Base-by-base conservation (phyloP, 2,329 filamentous ascomycete genomes). In the Aspergillus versicolor region DNA sequence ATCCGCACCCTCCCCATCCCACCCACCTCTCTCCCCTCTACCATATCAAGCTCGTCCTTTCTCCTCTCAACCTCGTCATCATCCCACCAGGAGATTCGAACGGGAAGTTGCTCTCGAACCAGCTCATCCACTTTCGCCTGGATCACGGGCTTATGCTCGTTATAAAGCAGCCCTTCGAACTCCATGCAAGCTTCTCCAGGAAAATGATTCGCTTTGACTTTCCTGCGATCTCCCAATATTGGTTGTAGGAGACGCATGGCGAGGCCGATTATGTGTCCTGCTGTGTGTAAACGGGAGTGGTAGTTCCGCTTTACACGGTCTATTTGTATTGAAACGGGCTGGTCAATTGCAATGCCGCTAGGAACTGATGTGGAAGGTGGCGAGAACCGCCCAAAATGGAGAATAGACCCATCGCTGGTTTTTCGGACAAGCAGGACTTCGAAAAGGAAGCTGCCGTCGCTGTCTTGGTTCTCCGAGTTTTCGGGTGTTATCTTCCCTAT, bases 221-320 rank as follows among this genome's bases (percentile, higher is more conserved):
- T 66, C 30, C 66, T 66, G 58, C 64, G 59, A 9, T 66, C 60
- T 7, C 60, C 57, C 11, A 63, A 40, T 5, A 44, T 22, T 3
- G 63, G 61, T 19, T 60, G 57, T 15, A 71, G 54, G 40, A 67
- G 57, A 30, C 66, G 58, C 65, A 71, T 68, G 2, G 67, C 67
- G 8, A 70, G 56, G 6, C 68, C 67, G 13, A 71, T 50, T 4
- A 70, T 63, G 46, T 71, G 67, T 3, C 69, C 69, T 21, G 65
- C 69, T n/a, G 68, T 69, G 57, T 71, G 69, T 11, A 70, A 57
- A 7, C 67, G 65, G 5, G 69, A 70, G 51, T 70, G 67, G 38
- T 67, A 66, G 19, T 68, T 60, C 3, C 69, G 67, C 38, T 64
- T 67, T 13, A 55, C 60, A 41, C 50, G 53, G 52, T 71, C 61